Conservation (phyloP, 176 grass and related monocot species). For the Aegilops sharonensis region DNA sequence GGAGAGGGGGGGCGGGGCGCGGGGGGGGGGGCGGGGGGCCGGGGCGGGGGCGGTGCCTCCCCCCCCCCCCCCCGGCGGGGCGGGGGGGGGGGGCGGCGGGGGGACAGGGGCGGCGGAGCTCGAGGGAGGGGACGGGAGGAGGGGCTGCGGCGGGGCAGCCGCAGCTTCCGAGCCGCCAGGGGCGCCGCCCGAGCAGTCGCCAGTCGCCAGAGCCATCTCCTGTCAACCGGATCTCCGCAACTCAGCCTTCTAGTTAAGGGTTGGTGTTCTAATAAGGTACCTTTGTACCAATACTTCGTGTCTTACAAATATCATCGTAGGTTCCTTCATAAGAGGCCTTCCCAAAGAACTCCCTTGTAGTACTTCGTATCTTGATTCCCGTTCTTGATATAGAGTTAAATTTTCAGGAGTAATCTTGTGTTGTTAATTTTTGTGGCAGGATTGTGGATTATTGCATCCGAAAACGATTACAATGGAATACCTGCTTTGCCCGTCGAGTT, state of each 20-base stretch:
- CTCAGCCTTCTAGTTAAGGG: not conserved
- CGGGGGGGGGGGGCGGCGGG: too few relatives aligned
- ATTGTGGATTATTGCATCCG: slow-evolving; percentile 77
- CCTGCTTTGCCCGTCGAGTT: slow-evolving; percentile 80
- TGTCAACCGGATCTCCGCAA: too few relatives aligned
- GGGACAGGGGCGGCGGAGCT: too few relatives aligned
- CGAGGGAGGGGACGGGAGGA: too few relatives aligned
- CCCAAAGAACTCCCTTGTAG: not conserved
- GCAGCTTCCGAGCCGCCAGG: too few relatives aligned
- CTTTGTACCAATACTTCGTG: not conserved
- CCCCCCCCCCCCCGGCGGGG: too few relatives aligned
- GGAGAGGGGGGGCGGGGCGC: too few relatives aligned
- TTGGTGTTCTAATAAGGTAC: not conserved
- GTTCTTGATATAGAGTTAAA: slow-evolving; percentile 12
- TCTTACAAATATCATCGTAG: not conserved
- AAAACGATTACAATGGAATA: slow-evolving; percentile 86
- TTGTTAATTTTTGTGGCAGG: slow-evolving; percentile 48
- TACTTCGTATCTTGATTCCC: not conserved
- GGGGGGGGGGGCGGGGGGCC: too few relatives aligned
- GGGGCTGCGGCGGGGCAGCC: too few relatives aligned
- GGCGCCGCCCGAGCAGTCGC: too few relatives aligned
- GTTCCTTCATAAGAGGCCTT: not conserved
- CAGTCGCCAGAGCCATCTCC: too few relatives aligned
- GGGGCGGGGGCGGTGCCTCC: too few relatives aligned
- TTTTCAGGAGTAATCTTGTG: slow-evolving; percentile 24